Base-by-base conservation (phyloP, 2,329 filamentous ascomycete genomes). In the Aspergillus tamarii region DNA sequence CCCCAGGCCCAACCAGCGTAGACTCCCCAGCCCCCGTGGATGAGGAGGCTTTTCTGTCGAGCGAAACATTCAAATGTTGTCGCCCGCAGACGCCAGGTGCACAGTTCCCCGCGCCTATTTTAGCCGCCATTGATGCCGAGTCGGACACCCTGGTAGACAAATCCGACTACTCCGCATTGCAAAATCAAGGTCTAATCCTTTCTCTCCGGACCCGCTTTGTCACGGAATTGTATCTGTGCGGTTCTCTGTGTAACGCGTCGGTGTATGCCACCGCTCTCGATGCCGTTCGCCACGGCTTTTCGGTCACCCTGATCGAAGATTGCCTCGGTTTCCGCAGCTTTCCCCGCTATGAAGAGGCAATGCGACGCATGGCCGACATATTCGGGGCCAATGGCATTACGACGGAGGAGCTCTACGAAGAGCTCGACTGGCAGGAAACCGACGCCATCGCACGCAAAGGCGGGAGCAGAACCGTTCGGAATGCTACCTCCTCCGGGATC, bases 191-290 rank as follows among this genome's bases (percentile, higher is more conserved):
- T 56, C 83, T 98, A 19, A 84, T 98, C 9, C 84, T 90, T 57
- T 84, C 88, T n/a, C 81, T 98, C 53, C 88, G 94, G n/a, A 88
- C 89, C n/a, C 91, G 89, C 67, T 89, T 97, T 69, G 88, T 96
- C 63, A 97, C 93, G 2, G 91, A 97, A 72, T 82, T 99, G 14
- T 97, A 91, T 77, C 87, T 98, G 28, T 96, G 92, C 72, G 95
- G 95, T 26, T 90, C 91, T 52, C 85, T 96, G 56, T 92, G 90
- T 50, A 97, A 98, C 72, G 83, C 96, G 41, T 94, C 93, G 36
- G 89, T 98, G 54, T 93, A 95, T 74, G 94, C 95, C 9, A 97
- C 94, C 1, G 93, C 93, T 4, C 84, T 96, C 66, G 95, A 97
- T 73, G 95, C 94, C 12, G 94, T 92, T 1, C 87, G 91, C 23